Base-by-base conservation (phyloP, 441 rosid genomes). In the Melastoma candidum region DNA sequence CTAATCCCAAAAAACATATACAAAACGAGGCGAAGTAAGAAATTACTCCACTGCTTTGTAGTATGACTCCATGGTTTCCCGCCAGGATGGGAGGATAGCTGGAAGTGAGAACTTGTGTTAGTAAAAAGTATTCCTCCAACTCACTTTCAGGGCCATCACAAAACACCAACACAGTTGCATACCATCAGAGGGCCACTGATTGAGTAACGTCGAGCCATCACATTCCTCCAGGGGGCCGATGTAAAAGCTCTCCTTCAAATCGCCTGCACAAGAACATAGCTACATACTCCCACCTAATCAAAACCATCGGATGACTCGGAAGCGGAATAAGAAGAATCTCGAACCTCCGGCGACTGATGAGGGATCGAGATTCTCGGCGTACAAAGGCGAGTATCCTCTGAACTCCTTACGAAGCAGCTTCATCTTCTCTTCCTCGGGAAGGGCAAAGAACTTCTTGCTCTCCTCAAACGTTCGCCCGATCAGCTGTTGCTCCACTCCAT, bases 181-280 rank as follows among this genome's bases (percentile, higher is more conserved):
- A 87, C 95, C 90, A 71, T 73, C 41, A 0, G 78, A 58, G 54
- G 93, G 97, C 96, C 95, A 85, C 25, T 87, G 95, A 60, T 80
- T 84, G 49, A 73, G 77, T 48, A 53, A 60, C 64, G 56, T 68
- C 46, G 61, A 70, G 60, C 62, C 63, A 0, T 45, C 13, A 45
- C 22, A 62, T 5, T 71, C 82, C 57, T 68, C 68, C 2, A 69
- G 52, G 49, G 85, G 81, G 25, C 88, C 96, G 63, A 85, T 26
- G 53, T 80, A 72, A 57, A 84, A 90, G 57, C 74, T 71, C 77
- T 90, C 93, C 67, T 90, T 84, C 3, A 80, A 71, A 71, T 87
- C 95, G 70, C 96, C 96, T 83, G 66, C 50, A 39, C 13, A 58
- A 57, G 26, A 44, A 0, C 7, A 29, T 17, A 17, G 22, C 22